A percentile compares a stretch with the other conserved stretches of the same genome.
Evolutionary conservation across 2,329 filamentous ascomycete species (phyloP).

Genomic region (Hansfordia pulvinata): DNA sequence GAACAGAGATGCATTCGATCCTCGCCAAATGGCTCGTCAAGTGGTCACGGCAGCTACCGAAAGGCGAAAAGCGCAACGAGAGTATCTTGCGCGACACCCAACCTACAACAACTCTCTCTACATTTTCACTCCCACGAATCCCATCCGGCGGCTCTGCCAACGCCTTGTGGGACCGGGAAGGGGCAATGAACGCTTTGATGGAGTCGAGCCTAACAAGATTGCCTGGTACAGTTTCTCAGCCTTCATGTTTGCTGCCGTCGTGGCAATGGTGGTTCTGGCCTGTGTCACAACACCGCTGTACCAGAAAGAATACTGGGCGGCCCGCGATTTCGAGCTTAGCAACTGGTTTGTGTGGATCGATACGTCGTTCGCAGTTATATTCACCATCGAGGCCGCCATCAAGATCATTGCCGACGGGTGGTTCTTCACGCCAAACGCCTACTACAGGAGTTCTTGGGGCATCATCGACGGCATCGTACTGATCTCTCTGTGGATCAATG

Average conservation of each 20-base stretch:
- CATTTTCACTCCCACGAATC: conserved; percentile 68
- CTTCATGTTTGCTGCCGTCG: conserved; percentile 85
- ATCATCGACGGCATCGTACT: conserved; percentile 88
- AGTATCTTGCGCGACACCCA: conserved; percentile 77
- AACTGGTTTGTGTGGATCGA: conserved; percentile 98
- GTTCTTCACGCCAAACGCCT: conserved; percentile 94
- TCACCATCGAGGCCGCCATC: conserved; percentile 74
- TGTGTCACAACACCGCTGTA: conserved; percentile 92
- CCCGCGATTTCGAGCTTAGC: conserved; percentile 38
- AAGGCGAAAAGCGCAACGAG: conserved; percentile 76
- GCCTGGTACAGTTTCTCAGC: conserved; percentile 91
- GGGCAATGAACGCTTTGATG: conserved; percentile 76
- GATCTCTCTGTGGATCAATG: conserved; percentile 89
- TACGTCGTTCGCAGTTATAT: conserved; percentile 75
- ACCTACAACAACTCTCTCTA: conserved; percentile 88
- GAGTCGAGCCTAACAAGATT: conserved; percentile 74
- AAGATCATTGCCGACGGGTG: conserved; percentile 93
- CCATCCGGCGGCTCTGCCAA: conserved; percentile 72
- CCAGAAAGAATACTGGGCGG: conserved; percentile 71
- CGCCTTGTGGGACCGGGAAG: conserved; percentile 82
- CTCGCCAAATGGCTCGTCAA: conserved; percentile 78
- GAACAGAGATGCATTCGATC: conserved; percentile 67
- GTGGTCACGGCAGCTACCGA: conserved; percentile 73
- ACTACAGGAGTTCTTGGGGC: conserved; percentile 92
- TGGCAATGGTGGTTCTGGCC: conserved; percentile 94